Conservation (phyloP, 345 rosid genomes). For the Eucalyptus globulus region DNA sequence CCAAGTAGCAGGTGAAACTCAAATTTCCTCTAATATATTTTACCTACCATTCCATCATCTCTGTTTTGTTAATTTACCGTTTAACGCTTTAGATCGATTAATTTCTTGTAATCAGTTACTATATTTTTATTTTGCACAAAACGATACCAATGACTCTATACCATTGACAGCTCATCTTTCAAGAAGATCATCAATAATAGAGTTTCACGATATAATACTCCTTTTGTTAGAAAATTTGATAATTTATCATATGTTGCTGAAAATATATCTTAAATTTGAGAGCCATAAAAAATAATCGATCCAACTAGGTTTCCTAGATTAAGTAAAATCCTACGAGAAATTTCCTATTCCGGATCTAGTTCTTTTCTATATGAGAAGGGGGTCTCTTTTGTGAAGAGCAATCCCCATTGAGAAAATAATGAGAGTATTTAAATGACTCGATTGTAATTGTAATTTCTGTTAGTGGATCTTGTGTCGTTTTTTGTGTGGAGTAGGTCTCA, state of each 20-base stretch:
- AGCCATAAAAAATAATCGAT: neutral
- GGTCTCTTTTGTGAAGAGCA: neutral
- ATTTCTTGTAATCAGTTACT: neutral
- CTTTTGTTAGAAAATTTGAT: neutral
- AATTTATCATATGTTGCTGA: too few species aligned
- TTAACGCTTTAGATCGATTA: neutral
- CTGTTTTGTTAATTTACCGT: neutral
- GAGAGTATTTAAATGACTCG: too few species aligned
- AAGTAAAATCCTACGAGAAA: neutral
- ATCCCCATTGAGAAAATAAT: too few species aligned
- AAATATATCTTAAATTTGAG: neutral
- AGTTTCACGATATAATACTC: neutral
- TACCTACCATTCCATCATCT: neutral
- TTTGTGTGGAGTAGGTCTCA: neutral
- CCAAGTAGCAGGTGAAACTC: neutral
- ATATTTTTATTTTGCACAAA: neutral
- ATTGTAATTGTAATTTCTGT: too few species aligned
- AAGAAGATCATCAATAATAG: neutral
- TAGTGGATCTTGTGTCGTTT: neutral
- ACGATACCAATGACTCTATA: neutral
- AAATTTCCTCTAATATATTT: too few species aligned
- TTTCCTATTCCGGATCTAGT: too few species aligned
- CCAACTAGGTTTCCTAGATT: neutral
- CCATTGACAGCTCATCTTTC: neutral
- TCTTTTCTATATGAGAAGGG: neutral